phyloP scores from a whole-genome alignment of 2,329 filamentous ascomycete genomes.

The Thielaviopsis ethacetica region DNA sequence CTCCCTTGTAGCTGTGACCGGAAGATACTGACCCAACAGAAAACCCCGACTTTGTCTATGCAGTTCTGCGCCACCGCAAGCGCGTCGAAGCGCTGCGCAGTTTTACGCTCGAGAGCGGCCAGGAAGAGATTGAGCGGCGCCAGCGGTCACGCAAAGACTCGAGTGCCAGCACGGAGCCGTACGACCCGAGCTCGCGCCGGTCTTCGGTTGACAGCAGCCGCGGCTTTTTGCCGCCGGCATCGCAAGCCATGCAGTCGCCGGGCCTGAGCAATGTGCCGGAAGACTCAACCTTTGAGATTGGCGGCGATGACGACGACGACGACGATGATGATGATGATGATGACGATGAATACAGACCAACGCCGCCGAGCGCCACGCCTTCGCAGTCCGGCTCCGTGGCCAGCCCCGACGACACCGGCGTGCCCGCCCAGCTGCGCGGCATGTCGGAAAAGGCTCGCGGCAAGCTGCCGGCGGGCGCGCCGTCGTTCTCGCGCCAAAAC shows the following conservation, averaged over 20 bases:
- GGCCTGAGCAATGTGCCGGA: conserved; percentile 52
- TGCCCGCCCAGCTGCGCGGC: conserved; percentile 67
- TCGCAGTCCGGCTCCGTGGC: conserved; percentile 53
- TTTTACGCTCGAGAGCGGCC: conserved; percentile 82
- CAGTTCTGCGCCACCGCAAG: conserved; percentile 63
- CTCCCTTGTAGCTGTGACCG: not conserved
- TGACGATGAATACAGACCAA: conserved; percentile 26
- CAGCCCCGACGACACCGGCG: conserved; percentile 50
- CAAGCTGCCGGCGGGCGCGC: conserved; percentile 75
- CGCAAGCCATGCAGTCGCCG: conserved; percentile 27
- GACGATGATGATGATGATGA: conserved; percentile 27
- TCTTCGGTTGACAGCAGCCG: conserved; percentile 53
- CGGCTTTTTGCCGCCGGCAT: conserved; percentile 40
- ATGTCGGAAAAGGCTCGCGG: conserved; percentile 97
- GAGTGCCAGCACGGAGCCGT: conserved; percentile 30
- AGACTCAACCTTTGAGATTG: conserved; percentile 71
- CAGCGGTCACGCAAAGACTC: conserved; percentile 54
- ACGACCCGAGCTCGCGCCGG: conserved; percentile 31
- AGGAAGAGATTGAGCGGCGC: conserved; percentile 75
- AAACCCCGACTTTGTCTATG: conserved; percentile 68
- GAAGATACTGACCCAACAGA: conserved; percentile 26
- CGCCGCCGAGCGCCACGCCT: conserved; percentile 46
- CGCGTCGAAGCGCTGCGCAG: conserved; percentile 70
- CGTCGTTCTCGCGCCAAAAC: conserved; percentile 78
- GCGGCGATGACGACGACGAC: conserved; percentile 49